Percentiles rank a stretch among this genome's conserved stretches.
phyloP scores from a whole-genome alignment of 345 rosid genomes.

The Rhizophora mangle region DNA sequence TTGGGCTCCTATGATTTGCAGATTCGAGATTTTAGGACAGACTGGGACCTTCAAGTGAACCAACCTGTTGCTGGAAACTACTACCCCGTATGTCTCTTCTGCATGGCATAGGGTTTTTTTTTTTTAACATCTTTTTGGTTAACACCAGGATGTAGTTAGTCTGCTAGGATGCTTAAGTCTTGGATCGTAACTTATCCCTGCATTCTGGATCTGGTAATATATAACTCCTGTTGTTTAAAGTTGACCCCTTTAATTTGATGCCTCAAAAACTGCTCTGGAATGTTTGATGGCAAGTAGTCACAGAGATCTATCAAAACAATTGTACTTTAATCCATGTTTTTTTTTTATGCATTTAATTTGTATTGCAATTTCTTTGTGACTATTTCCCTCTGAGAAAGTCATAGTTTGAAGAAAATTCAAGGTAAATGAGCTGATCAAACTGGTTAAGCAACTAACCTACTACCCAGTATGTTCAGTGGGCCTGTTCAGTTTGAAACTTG shows the following conservation, averaged over 20 bases:
- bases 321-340: too few species aligned
- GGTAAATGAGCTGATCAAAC: neutral
- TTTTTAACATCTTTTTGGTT: neutral
- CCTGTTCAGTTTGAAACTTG: neutral
- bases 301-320: too few species aligned
- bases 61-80: constrained; percentile 93
- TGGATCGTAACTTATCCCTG: neutral
- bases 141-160: neutral
- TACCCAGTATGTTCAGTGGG: neutral
- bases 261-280: neutral
- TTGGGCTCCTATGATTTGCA: constrained; percentile 26
- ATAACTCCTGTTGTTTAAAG: neutral
- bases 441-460: neutral
- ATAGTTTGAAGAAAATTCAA: too few species aligned
- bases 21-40: constrained; percentile 81
- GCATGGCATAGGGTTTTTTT: neutral
- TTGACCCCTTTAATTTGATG: neutral
- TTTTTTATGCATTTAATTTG: too few species aligned
- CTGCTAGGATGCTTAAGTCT: neutral
- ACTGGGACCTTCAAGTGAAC: constrained; percentile 79
- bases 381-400: neutral
- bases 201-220: neutral
- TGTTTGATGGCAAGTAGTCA: neutral
- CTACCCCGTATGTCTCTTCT: constrained; percentile 64
- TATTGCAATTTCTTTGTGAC: neutral